Percentiles rank a stretch among this genome's conserved stretches.
These are phyloP conservation scores for Coemansia asiatica DNA, from an alignment of 192 early-diverging fungal species.

Conservation along the genomic window DNA sequence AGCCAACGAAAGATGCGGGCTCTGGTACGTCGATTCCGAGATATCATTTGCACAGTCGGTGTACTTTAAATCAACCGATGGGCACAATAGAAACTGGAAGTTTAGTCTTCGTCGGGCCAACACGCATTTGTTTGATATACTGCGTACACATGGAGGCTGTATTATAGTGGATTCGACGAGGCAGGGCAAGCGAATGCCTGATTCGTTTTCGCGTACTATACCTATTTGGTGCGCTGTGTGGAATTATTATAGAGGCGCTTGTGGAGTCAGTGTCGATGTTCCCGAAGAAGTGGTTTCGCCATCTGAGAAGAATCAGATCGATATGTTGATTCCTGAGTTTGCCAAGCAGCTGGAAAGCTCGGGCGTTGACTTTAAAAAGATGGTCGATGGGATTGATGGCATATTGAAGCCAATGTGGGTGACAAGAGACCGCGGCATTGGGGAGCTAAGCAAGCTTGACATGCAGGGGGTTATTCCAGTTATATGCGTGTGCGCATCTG, in stretches of 20 bases:
- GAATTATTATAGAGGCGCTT: slow-evolving; percentile 60
- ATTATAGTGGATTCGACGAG: slow-evolving; percentile 89
- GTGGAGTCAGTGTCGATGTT: slow-evolving; percentile 64
- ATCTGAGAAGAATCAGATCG: slow-evolving; percentile 76
- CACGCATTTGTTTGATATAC: slow-evolving; percentile 64
- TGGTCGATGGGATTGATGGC: slow-evolving; percentile 50
- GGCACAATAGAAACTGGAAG: slow-evolving; percentile 81
- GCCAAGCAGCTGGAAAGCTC: slow-evolving; percentile 58
- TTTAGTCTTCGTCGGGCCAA: slow-evolving; percentile 82
- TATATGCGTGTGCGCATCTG: slow-evolving; percentile 75
- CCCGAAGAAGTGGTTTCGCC: slow-evolving; percentile 61
- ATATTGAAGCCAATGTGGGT: slow-evolving; percentile 86
- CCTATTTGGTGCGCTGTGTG: slow-evolving; percentile 87
- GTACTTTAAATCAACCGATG: slow-evolving; percentile 96
- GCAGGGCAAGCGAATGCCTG: slow-evolving; percentile 80
- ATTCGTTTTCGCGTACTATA: slow-evolving; percentile 80
- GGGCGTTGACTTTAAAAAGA: slow-evolving; percentile 37
- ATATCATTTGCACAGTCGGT: slow-evolving; percentile 62
- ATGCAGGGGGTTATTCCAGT: slow-evolving; percentile 65
- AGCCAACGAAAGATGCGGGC: slow-evolving; percentile 85
- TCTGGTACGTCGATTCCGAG: slow-evolving; percentile 79
- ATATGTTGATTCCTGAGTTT: slow-evolving; percentile 58
- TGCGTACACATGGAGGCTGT: slow-evolving; percentile 60
- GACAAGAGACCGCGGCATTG: slow-evolving; percentile 58
- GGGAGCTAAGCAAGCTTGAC: slow-evolving; percentile 52